A percentile compares a stretch with the other conserved stretches of the same genome.
Conservation (phyloP, 139 green algal species). For the Picochlorum costavermella region DNA sequence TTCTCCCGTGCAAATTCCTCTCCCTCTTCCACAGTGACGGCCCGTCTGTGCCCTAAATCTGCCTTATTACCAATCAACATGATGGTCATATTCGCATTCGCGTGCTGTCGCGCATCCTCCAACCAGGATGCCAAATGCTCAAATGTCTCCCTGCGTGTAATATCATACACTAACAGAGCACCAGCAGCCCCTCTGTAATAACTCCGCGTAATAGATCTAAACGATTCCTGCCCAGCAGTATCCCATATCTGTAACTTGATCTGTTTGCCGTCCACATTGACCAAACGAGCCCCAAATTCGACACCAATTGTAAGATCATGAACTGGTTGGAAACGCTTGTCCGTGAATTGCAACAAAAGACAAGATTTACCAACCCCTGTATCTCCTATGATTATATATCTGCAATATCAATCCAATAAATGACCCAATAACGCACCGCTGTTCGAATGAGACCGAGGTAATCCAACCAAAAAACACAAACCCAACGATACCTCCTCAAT, state of each 20-base stretch:
- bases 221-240: slow-evolving; percentile 94
- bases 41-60: slow-evolving; percentile 81
- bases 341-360: slow-evolving; percentile 98
- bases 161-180: slow-evolving; percentile 98
- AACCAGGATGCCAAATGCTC: slow-evolving; percentile 96
- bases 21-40: slow-evolving; percentile 94
- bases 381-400: slow-evolving; percentile 89
- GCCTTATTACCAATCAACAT: slow-evolving; percentile 99
- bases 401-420: not conserved
- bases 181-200: slow-evolving; percentile 99
- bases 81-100: slow-evolving; percentile 99
- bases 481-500: too few relatives aligned
- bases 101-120: slow-evolving; percentile 96
- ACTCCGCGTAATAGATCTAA: slow-evolving; percentile 91
- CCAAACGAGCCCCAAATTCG: slow-evolving; percentile 79
- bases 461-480: too few relatives aligned
- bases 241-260: slow-evolving; percentile 99
- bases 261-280: slow-evolving; percentile 96
- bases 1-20: slow-evolving; percentile 98
- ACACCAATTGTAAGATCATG: slow-evolving; percentile 72
- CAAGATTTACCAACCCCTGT: slow-evolving; percentile 98
- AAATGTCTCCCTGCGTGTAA: slow-evolving; percentile 97
- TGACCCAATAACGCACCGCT: not conserved
- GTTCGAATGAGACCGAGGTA: not conserved
- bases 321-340: slow-evolving; percentile 87